Conservation (phyloP, 2,329 filamentous ascomycete genomes). For the Pseudogymnoascus sp. region DNA sequence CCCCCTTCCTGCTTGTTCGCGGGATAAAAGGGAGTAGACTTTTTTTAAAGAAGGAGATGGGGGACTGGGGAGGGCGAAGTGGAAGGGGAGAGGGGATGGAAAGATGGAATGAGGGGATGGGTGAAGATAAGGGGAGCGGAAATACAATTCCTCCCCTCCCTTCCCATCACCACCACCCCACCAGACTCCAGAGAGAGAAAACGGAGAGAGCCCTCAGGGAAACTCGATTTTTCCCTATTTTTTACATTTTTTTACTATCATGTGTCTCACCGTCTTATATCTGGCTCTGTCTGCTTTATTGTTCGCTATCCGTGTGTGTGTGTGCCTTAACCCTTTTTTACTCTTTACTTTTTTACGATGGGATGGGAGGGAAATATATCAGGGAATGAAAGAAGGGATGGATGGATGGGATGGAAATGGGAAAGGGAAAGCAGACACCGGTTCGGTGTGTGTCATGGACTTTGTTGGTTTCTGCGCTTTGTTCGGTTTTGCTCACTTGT, state of each 20-base stretch:
- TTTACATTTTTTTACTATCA: not conserved
- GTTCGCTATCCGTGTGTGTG: not conserved
- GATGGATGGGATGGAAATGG: not conserved
- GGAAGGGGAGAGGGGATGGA: not conserved
- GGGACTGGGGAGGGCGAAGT: not conserved
- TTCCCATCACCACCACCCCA: no score
- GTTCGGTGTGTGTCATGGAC: no score
- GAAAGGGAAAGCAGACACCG: not conserved
- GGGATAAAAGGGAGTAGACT: not conserved
- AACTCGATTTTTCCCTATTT: no score
- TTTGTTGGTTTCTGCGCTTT: no score
- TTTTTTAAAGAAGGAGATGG: not conserved
- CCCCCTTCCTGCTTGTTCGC: not conserved
- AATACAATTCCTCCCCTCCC: no score
- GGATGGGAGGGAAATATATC: not conserved
- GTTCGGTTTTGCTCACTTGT: no score
- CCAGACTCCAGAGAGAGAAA: no score
- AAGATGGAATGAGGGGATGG: no score
- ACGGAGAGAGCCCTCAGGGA: no score
- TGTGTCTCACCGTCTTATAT: not conserved
- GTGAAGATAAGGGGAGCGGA: no score
- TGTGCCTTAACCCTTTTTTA: not conserved
- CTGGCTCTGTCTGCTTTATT: not conserved
- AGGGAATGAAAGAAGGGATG: not conserved
- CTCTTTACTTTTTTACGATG: not conserved